A percentile compares a stretch with the other conserved stretches of the same genome.
phyloP scores from a whole-genome alignment of 352 stramenopile species.

The Globisporangium mamillatum region DNA sequence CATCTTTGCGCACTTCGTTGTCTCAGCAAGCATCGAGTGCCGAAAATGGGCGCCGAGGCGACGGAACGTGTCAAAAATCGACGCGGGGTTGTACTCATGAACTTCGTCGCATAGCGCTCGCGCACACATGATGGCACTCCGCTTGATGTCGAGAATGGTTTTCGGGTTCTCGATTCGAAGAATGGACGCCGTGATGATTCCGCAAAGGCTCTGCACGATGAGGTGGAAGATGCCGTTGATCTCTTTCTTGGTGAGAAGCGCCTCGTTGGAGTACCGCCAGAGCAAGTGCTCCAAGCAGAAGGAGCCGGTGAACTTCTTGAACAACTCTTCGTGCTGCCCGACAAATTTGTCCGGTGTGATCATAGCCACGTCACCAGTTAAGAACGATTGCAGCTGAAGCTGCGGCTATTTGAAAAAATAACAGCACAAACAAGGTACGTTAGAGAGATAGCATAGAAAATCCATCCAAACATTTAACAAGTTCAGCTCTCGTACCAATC shows the following conservation, averaged over 20 bases:
- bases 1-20: slow-evolving; percentile 45
- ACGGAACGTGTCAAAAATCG: slow-evolving; percentile 67
- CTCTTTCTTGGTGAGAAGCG: slow-evolving; percentile 73
- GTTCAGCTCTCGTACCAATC: slow-evolving; percentile 43
- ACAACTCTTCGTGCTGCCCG: slow-evolving; percentile 70
- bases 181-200: slow-evolving; percentile 62
- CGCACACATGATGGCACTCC: slow-evolving; percentile 50
- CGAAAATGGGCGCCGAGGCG: slow-evolving; percentile 60
- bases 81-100: slow-evolving; percentile 66
- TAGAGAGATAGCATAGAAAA: background rate
- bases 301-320: slow-evolving; percentile 68
- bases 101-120: slow-evolving; percentile 68
- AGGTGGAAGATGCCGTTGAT: slow-evolving; percentile 81
- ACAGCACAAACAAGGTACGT: background rate
- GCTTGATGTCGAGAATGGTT: slow-evolving; percentile 73
- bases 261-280: slow-evolving; percentile 67
- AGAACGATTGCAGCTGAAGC: slow-evolving; percentile 70
- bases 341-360: slow-evolving; percentile 79
- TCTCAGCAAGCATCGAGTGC: slow-evolving; percentile 52
- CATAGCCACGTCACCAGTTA: slow-evolving; percentile 61
- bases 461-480: background rate
- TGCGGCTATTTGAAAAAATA: slow-evolving; percentile 40
- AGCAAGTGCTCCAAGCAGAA: slow-evolving; percentile 78
- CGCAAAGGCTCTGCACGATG: slow-evolving; percentile 71
- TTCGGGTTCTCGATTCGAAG: slow-evolving; percentile 48